A percentile compares a stretch with the other conserved stretches of the same genome.
Conservation (phyloP, 2,329 filamentous ascomycete species). For the Orbilia brochopaga region DNA sequence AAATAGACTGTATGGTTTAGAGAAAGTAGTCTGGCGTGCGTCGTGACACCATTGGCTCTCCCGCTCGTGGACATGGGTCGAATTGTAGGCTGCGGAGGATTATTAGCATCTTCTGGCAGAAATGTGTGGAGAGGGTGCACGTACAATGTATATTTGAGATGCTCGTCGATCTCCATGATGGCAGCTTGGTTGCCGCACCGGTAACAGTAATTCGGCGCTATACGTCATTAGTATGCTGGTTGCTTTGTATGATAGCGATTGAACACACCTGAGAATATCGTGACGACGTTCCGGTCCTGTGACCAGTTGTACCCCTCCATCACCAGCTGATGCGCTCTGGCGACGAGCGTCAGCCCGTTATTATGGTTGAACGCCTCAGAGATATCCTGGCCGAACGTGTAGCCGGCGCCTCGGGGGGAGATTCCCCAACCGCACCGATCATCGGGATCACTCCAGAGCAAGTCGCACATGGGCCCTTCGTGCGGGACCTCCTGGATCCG, state of each 20-base stretch:
- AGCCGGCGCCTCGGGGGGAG: constrained; percentile 89
- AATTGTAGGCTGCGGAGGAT: constrained; percentile 82
- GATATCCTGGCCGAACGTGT: constrained; percentile 96
- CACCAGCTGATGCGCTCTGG: constrained; percentile 94
- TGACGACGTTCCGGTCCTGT: constrained; percentile 96
- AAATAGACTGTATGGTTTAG: constrained; percentile 61
- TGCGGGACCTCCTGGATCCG: constrained; percentile 98
- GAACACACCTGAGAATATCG: constrained; percentile 84
- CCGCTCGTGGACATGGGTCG: constrained; percentile 94
- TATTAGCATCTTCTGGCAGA: constrained; percentile 22
- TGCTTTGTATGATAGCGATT: background rate
- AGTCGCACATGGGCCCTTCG: constrained; percentile 96
- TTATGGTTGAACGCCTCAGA: constrained; percentile 99
- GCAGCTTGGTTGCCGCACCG: constrained; percentile 98
- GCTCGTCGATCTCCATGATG: constrained; percentile 99
- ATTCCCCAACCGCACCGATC: constrained; percentile 96
- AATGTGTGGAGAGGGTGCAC: constrained; percentile 58
- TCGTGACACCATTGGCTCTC: constrained; percentile 98
- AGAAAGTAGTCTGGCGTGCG: constrained; percentile 99
- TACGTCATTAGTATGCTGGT: constrained; percentile 50
- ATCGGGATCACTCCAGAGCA: constrained; percentile 97
- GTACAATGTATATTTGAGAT: constrained; percentile 99
- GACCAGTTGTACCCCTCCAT: constrained; percentile 99
- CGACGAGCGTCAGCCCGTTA: constrained; percentile 94
- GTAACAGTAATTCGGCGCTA: constrained; percentile 94